Evolutionary conservation across 441 rosid genomes (phyloP).

Genomic region (Eruca vesicaria): DNA sequence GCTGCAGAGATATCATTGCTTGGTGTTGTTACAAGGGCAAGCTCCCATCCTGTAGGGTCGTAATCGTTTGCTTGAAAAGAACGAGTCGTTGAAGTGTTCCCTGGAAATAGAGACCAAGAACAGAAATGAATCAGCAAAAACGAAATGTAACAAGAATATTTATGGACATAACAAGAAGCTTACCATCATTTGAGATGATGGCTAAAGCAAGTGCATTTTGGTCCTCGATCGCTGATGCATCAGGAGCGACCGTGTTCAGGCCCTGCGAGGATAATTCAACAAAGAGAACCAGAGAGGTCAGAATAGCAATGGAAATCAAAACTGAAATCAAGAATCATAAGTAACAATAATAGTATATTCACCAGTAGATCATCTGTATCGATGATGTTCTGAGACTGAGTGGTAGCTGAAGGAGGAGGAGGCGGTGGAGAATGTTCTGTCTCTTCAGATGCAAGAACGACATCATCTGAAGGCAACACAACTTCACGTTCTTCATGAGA

Average conservation of each 20-base stretch:
- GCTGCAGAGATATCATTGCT: slow-evolving; percentile 72
- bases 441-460: slow-evolving; percentile 43
- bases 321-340: too few relatives aligned
- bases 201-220: slow-evolving; percentile 93
- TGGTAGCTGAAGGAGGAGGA: slow-evolving; percentile 13
- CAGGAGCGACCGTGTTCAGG: slow-evolving; percentile 43
- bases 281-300: slow-evolving; percentile 1
- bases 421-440: slow-evolving; percentile 44
- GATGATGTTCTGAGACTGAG: neutral
- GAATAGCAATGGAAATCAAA: neutral
- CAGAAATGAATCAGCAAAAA: neutral
- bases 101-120: slow-evolving; percentile 39
- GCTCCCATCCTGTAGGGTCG: slow-evolving; percentile 97
- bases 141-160: neutral
- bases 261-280: slow-evolving; percentile 50
- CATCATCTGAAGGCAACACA: slow-evolving; percentile 48
- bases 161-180: slow-evolving; percentile 30
- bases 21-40: slow-evolving; percentile 81
- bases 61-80: slow-evolving; percentile 59
- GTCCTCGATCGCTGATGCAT: slow-evolving; percentile 85
- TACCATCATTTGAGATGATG: slow-evolving; percentile 66
- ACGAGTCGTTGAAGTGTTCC: slow-evolving; percentile 51
- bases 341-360: neutral
- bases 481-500: slow-evolving; percentile 63
- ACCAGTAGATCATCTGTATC: slow-evolving; percentile 63